These are phyloP conservation scores for Colletotrichum chrysophilum DNA, from an alignment of 2,329 filamentous ascomycete genomes.

Conservation along the genomic window DNA sequence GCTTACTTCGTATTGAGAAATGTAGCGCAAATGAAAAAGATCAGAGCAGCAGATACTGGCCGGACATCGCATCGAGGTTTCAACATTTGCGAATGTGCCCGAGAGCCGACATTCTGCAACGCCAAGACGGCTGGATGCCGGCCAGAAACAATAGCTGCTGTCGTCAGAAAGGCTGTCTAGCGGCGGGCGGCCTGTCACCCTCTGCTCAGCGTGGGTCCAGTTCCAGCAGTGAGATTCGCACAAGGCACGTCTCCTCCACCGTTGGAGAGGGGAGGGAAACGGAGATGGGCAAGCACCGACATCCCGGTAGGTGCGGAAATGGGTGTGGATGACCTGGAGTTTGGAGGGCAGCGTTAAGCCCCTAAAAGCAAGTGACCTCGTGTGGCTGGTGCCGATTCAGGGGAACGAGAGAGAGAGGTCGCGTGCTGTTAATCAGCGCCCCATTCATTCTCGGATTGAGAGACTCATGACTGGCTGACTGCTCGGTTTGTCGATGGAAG, in stretches of 20 bases:
- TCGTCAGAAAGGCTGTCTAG: neutral
- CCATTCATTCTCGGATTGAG: neutral
- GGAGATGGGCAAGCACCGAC: neutral
- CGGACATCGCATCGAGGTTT: neutral
- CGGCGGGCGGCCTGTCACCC: neutral
- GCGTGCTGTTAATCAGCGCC: neutral
- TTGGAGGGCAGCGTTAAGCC: neutral
- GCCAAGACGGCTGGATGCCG: slow-evolving; percentile 9
- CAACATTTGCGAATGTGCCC: neutral
- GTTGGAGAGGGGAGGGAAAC: neutral
- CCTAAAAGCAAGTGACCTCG: neutral
- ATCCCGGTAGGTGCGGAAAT: neutral
- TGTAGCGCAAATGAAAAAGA: neutral
- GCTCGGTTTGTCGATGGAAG: neutral
- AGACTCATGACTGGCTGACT: neutral
- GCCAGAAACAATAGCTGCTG: neutral
- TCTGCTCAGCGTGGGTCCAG: neutral
- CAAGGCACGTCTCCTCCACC: neutral
- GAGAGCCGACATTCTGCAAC: neutral
- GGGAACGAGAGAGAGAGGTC: neutral
- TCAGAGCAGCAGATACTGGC: neutral
- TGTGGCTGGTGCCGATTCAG: neutral
- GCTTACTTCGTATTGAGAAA: neutral
- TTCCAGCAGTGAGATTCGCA: neutral
- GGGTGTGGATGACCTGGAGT: neutral